A percentile compares a stretch with the other conserved stretches of the same genome.
Conservation (phyloP, 495 filamentous ascomycete genomes). For the Glonium stellatum region DNA sequence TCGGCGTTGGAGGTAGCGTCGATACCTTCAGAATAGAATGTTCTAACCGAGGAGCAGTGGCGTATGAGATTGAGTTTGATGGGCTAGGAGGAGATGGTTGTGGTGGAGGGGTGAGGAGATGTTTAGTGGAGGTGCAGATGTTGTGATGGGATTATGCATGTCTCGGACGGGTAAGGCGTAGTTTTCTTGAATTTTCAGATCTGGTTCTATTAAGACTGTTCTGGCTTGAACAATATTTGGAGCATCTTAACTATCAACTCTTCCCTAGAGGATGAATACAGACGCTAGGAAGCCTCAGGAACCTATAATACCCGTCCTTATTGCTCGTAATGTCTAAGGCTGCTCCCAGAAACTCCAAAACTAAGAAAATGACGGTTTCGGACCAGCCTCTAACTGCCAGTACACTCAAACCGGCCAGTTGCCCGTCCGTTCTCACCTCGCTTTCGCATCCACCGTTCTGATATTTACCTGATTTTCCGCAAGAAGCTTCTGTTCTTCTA, state of each 20-base stretch:
- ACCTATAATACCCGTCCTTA: no score
- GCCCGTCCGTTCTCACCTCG: neutral
- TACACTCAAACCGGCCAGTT: neutral
- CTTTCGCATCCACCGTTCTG: neutral
- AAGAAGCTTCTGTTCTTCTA: neutral
- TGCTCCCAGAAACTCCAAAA: no score
- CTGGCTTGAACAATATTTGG: no score
- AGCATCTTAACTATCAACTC: no score
- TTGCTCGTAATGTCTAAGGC: no score
- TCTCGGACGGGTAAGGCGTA: no score
- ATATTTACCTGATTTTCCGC: neutral
- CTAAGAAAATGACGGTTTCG: no score
- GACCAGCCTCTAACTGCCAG: no score
- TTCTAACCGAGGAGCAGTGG: conserved; percentile 46
- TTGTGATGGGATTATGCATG: conserved; percentile 8
- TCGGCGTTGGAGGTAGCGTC: conserved; percentile 89
- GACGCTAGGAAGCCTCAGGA: no score
- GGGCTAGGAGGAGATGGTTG: conserved; percentile 48
- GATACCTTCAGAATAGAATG: conserved; percentile 73
- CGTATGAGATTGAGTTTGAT: conserved; percentile 43
- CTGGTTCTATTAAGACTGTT: no score
- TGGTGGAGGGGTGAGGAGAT: conserved; percentile 37
- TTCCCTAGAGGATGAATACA: no score
- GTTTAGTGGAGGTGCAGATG: conserved; percentile 42
- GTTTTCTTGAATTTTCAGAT: no score